Evolutionary conservation across 73 alveolate species (phyloP), one percentile per base, ranked within the genome.

Genomic region (Symbiodinium pilosum): DNA sequence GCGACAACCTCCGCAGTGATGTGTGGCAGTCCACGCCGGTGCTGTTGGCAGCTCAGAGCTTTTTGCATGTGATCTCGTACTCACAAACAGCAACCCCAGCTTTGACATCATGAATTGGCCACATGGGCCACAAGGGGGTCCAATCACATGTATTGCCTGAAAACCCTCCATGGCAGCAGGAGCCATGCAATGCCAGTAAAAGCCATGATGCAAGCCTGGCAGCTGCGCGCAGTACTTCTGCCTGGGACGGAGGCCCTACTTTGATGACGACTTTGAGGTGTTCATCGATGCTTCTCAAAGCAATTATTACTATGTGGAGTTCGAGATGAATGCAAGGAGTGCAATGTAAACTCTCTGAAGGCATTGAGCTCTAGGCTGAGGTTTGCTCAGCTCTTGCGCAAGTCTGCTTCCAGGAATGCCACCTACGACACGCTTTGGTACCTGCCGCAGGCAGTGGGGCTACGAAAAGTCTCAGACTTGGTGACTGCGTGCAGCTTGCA

Each of bases 211-310:
- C n/a, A n/a, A n/a, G n/a, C n/a, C n/a, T n/a, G n/a, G 59, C 14
- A 6, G 59, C 59, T 47, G 59, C 14, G 59, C 59, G 59, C 59
- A 9, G 59, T 47, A 6, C 21, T 47, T 47, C 59, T 9, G 59
- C 59, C 14, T 47, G 59, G 59, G 59, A 26, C 43, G 7, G 7
- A 89, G 96, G 96, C 96, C 96, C 43, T 89, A 89, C 87, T 89
- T 89, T 24, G 96, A 89, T 43, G 96, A 89, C n/a, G 96, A 89
- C 39, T 89, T 89, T 51, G 96, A 89, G 52, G 96, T 89, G 38
- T 89, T 89, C 87, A 89, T 89, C 51, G 96, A 89, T 42, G 77
- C 87, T 18, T 89, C 96, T 68, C 96, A 89, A 68, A 89, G 96
- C 87, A 89, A 89, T 52, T 89, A 89, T 40, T 89, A 68, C 96